Base-by-base conservation (phyloP, 1,139 yeast genomes). In the Sugiyamaella pinicola region DNA sequence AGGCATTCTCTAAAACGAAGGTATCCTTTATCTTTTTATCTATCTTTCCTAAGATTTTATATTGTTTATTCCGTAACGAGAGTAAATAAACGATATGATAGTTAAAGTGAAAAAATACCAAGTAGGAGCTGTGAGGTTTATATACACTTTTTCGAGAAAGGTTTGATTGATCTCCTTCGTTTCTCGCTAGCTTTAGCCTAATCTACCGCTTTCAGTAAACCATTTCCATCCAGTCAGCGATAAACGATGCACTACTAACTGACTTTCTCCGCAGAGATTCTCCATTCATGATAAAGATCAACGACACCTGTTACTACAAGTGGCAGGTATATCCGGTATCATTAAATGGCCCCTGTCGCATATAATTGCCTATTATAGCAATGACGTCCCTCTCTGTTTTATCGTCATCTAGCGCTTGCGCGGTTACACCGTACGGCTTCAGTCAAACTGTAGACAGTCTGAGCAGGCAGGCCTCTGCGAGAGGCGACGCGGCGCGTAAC, bases 1-100 rank as follows among this genome's bases (percentile, higher is more conserved):
- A 37, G 78, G 69, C 53, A 60, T 52, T 64, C 55, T 62, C 47
- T 43, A 15, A 28, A 29, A 4, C 10, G 34, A 10, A 29, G 9
- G 13, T 19, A 24, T 19, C 13, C 7, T 12, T 21, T 39, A n/a
- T 39, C 21, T 17, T n/a, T 17, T 39, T 33, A 6, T 33, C n/a
- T 35, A 7, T 35, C 39, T 35, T 35, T 35, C 21, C 18, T 35
- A 17, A 18, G 26, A 6, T n/a, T 4, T 17, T 35, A 13, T 8
- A 12, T 18, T 18, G 9, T 31, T 42, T 29, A 8, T 31, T 19
- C n/a, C 21, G 21, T 41, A n/a, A 35, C 9, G 12, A 17, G 10
- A 41, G 7, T 41, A 10, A 42, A 19, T 26, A 9, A 24, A 24
- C 5, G 9, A 24, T 24, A 6, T 24, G 12, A 26, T 26, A n/a